Evolutionary conservation across 2,329 filamentous ascomycete genomes (phyloP).

Genomic region (Grosmannia huntii): DNA sequence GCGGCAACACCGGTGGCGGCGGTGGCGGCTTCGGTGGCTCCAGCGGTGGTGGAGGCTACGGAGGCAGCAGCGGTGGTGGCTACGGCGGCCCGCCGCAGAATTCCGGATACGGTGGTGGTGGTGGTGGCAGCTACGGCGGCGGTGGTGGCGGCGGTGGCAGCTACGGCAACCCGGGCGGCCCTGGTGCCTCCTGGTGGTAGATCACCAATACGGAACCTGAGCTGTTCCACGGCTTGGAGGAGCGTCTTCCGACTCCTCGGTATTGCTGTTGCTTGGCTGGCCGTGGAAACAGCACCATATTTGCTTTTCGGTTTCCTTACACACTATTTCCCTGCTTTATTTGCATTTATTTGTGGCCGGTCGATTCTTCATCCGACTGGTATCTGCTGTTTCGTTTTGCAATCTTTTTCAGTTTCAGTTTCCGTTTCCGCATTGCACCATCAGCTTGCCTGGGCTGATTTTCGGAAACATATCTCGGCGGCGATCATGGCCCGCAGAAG

Average conservation of each 20-base stretch:
- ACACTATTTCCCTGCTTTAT: constrained; percentile 5
- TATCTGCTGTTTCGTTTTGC: constrained; percentile 4
- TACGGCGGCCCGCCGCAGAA: constrained; percentile 21
- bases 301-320: not conserved
- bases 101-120: constrained; percentile 25
- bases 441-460: constrained; percentile 12
- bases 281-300: constrained; percentile 6
- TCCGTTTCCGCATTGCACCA: constrained; percentile 11
- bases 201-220: not conserved
- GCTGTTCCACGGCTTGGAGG: not conserved
- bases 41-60: constrained; percentile 29
- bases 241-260: not conserved
- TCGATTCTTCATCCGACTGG: constrained; percentile 8
- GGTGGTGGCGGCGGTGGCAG: constrained; percentile 33
- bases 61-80: constrained; percentile 29
- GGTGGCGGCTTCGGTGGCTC: constrained; percentile 36
- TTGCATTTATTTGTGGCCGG: constrained; percentile 6
- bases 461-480: constrained; percentile 20
- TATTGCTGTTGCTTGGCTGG: not conserved
- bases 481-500: constrained; percentile 22
- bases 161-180: constrained; percentile 55
- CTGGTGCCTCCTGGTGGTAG: constrained; percentile 59
- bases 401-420: constrained; percentile 8
- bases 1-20: constrained; percentile 38
- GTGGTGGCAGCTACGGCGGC: constrained; percentile 33